Evolutionary conservation across 2,329 filamentous ascomycete species (phyloP).

Genomic region (Claviceps capensis): DNA sequence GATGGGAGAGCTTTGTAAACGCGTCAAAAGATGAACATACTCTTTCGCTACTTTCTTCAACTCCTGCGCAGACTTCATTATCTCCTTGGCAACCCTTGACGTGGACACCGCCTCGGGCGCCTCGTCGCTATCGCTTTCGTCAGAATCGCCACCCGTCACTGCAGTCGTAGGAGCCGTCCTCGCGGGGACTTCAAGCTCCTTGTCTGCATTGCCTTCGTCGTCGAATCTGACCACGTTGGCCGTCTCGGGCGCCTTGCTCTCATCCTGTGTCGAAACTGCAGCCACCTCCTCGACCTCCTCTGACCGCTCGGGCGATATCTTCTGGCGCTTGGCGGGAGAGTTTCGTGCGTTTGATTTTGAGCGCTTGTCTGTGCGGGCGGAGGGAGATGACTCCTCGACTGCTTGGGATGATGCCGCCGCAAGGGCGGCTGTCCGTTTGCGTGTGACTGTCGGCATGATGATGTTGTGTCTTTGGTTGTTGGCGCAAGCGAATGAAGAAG

Average conservation of each 20-base stretch:
- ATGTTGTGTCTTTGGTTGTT: not conserved
- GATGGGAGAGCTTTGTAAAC: not conserved
- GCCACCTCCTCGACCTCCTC: constrained; percentile 17
- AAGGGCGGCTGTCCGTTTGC: constrained; percentile 18
- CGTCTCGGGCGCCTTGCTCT: constrained; percentile 9
- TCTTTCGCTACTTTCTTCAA: constrained; percentile 36
- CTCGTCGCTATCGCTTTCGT: constrained; percentile 37
- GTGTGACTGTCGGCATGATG: constrained; percentile 11
- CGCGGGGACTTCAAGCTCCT: constrained; percentile 2
- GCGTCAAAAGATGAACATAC: constrained; percentile 22
- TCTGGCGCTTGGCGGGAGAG: constrained; percentile 8
- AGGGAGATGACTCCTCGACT: too few species aligned
- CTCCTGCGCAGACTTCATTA: constrained; percentile 31
- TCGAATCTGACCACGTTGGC: constrained; percentile 21
- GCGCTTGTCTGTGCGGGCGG: not conserved
- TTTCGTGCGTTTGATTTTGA: not conserved
- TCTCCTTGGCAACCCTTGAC: constrained; percentile 30
- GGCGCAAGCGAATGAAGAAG: too few species aligned
- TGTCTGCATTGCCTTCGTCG: constrained; percentile 19
- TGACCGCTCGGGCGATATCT: constrained; percentile 21
- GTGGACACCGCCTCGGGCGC: constrained; percentile 47
- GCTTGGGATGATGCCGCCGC: constrained; percentile 3
- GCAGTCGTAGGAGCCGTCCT: constrained; percentile 5
- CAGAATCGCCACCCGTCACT: constrained; percentile 23
- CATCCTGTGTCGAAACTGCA: not conserved